Base-by-base conservation (phyloP, 495 filamentous ascomycete genomes). In the Cercophora sp. region DNA sequence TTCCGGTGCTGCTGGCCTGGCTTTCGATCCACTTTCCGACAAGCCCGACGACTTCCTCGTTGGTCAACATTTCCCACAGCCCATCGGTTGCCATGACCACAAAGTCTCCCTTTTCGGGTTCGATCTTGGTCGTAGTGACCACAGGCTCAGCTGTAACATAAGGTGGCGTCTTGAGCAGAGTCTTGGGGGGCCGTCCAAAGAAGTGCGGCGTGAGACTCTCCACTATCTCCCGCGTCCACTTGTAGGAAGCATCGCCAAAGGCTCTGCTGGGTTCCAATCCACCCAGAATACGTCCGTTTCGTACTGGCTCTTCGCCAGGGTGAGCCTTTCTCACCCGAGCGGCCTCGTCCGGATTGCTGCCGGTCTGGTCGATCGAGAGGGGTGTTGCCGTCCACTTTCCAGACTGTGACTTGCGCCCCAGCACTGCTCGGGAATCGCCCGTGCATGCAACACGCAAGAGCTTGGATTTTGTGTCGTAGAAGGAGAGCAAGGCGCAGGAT, bases 31-130 rank as follows among this genome's bases (percentile, higher is more conserved):
- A 99, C 66, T 92, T 87, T 2, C 92, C 94, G 10, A 99, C 94
- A 5, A 99, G 78, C 0, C 94, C 94, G 41, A 99, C 85, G 1
- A 96, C 94, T 72, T 99, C 94, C 64, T 99, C 94, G 63, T 96
- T 99, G 44, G 88, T 96, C 44, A 99, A 75, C 92, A 97, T 97
- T 71, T 99, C 94, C 93, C 94, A 99, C 10, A 99, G 77, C 2
- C 94, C 94, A 63, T 99, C 94, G 0, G 94, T 96, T 4, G 94
- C 94, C 78, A 99, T 84, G 45, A 99, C 91, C 4, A 99, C 73
- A 59, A 99, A 99, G 62, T 97, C 94, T 39, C 93, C 93, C 52
- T 85, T 85, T 35, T 85, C 80, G 9, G 93, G 93, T 56, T 95
- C 82, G 47, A 99, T 85, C 67, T 92, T 86, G 25, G 93, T 96